Evolutionary conservation across 1,284 basidiomycete species (phyloP).

Genomic region (Puccinia novopanici): DNA sequence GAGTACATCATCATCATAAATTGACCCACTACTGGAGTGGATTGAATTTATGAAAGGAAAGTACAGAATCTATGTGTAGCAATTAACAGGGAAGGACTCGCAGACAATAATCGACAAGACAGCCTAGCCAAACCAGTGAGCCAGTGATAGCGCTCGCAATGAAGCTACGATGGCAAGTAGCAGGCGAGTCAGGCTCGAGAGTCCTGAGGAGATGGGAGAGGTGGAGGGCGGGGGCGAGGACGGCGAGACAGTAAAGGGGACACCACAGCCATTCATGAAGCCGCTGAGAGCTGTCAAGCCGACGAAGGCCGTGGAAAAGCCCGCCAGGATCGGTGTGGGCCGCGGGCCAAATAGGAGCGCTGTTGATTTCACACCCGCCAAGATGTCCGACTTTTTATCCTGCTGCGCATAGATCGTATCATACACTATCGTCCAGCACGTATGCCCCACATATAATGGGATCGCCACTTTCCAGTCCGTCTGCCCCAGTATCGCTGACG

Average conservation of each 20-base stretch:
- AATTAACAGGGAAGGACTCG: conserved; percentile 3
- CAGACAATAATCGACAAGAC: conserved; percentile 71
- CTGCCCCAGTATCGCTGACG: conserved; percentile 84
- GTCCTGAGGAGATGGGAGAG: conserved; percentile 76
- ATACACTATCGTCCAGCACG: conserved; percentile 93
- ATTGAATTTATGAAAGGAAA: not conserved
- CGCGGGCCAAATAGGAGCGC: conserved; percentile 82
- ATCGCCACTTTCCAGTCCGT: conserved; percentile 81
- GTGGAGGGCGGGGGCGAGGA: conserved; percentile 73
- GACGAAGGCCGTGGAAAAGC: conserved; percentile 74
- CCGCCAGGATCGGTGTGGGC: conserved; percentile 74
- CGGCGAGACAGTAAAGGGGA: conserved; percentile 73
- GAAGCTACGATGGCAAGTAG: conserved; percentile 92
- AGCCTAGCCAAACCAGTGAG: conserved; percentile 82
- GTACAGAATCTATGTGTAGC: not conserved
- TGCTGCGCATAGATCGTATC: conserved; percentile 99
- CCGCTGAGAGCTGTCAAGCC: conserved; percentile 77
- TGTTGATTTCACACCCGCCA: conserved; percentile 87
- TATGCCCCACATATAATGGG: conserved; percentile 84
- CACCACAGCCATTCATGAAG: conserved; percentile 72
- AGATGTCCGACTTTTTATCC: conserved; percentile 90
- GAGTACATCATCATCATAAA: no score
- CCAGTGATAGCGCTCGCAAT: conserved; percentile 84
- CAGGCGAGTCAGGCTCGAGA: conserved; percentile 75
- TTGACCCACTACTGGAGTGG: no score